Conservation (phyloP, 1,139 yeast genomes). For the Pichia norvegensis region DNA sequence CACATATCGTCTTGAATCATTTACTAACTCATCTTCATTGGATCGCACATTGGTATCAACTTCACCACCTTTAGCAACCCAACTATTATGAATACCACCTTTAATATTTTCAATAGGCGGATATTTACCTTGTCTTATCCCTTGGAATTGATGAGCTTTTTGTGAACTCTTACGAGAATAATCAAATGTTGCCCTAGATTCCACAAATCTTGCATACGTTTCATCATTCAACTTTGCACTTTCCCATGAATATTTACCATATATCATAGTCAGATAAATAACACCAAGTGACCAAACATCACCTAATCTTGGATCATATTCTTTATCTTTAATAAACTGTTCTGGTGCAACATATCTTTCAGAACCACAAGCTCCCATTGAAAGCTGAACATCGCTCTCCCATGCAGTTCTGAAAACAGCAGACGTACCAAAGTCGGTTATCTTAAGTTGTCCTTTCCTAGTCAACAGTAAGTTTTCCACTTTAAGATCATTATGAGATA, state of each 20-base stretch:
- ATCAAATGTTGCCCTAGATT: conserved; percentile 28
- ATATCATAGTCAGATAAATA: conserved; percentile 45
- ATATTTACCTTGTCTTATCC: conserved; percentile 26
- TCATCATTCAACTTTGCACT: conserved; percentile 35
- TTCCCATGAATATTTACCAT: conserved; percentile 47
- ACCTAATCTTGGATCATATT: conserved; percentile 52
- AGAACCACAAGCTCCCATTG: conserved; percentile 63
- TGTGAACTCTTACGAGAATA: conserved; percentile 20
- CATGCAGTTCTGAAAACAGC: conserved; percentile 68
- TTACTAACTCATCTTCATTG: conserved; percentile 17
- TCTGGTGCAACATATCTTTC: conserved; percentile 74
- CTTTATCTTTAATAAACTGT: conserved; percentile 38
- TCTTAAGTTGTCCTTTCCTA: conserved; percentile 43
- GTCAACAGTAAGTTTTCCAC: conserved; percentile 56
- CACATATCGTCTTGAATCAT: conserved; percentile 41
- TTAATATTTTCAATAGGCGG: conserved; percentile 28
- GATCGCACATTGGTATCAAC: conserved; percentile 9
- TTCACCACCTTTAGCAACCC: conserved; percentile 14
- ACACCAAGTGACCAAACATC: conserved; percentile 70
- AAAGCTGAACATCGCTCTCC: conserved; percentile 48
- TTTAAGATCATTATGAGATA: conserved; percentile 69
- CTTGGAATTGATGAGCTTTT: conserved; percentile 24
- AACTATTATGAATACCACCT: conserved; percentile 22
- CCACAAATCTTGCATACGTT: conserved; percentile 28
- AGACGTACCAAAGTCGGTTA: conserved; percentile 71